Evolutionary conservation across 1,139 yeast genomes (phyloP).

Genomic region (Nematodospora anomalae): DNA sequence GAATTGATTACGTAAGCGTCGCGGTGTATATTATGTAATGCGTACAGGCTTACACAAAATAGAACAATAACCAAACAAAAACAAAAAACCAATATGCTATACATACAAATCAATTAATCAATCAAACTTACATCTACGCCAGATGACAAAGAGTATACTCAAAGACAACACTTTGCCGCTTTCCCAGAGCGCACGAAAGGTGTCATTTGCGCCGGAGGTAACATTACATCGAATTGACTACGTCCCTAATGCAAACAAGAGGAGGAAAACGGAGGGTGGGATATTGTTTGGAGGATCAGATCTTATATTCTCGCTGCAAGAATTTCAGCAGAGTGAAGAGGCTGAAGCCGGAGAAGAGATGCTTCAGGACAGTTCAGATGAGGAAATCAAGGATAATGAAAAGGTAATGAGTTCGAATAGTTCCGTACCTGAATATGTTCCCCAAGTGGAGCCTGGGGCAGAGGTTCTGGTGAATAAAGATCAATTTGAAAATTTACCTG

Average conservation of each 20-base stretch:
- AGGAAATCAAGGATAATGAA: constrained; percentile 16
- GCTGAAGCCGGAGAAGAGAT: constrained; percentile 16
- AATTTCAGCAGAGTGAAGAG: background rate
- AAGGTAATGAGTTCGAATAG: constrained; percentile 24
- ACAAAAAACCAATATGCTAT: constrained; percentile 1
- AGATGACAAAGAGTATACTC: constrained; percentile 27
- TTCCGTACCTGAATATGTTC: constrained; percentile 8
- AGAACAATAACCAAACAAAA: constrained; percentile 2
- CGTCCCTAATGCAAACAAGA: constrained; percentile 23
- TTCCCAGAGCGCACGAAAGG: constrained; percentile 44
- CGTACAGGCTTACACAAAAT: background rate
- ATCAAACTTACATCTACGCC: too few species aligned
- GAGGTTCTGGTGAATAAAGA: background rate
- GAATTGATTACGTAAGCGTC: constrained; percentile 30
- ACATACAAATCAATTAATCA: too few species aligned
- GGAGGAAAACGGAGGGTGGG: constrained; percentile 38
- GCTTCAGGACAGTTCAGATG: constrained; percentile 21
- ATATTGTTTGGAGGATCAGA: constrained; percentile 1
- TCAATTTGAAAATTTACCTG: constrained; percentile 1
- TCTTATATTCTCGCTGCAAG: background rate
- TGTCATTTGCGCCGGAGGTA: constrained; percentile 76
- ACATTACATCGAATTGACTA: constrained; percentile 65
- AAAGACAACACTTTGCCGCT: constrained; percentile 28
- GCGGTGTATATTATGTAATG: background rate
- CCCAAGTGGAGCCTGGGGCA: background rate